Conservation (phyloP, 257 asterid genomes). For the Petunia secreta region DNA sequence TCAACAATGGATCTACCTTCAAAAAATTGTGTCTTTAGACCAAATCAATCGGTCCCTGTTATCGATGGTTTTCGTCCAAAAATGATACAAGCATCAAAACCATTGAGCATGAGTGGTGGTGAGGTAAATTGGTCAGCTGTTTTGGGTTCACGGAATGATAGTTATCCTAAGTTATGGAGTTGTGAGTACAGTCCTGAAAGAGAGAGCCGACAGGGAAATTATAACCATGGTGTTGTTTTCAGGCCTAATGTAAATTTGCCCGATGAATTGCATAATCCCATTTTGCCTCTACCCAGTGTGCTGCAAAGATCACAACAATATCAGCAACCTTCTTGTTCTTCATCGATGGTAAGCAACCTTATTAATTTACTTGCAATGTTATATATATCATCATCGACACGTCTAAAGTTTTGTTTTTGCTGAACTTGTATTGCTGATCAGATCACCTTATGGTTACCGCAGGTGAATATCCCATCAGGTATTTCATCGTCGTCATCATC, state of each 20-base stretch:
- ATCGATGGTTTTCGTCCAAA: conserved; percentile 42
- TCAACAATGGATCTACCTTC: conserved; percentile 45
- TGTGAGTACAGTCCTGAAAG: conserved; percentile 49
- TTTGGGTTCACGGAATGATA: conserved; percentile 37
- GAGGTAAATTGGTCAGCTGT: conserved; percentile 38
- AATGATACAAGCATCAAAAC: conserved; percentile 42
- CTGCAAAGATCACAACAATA: conserved; percentile 60
- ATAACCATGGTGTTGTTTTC: conserved; percentile 43
- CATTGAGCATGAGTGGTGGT: conserved; percentile 36
- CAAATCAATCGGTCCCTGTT: conserved; percentile 34
- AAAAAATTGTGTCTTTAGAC: conserved; percentile 41
- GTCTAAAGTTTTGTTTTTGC: background rate
- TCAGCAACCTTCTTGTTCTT: conserved; percentile 45
- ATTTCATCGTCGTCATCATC: conserved; percentile 52
- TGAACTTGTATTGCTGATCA: background rate
- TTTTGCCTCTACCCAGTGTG: conserved; percentile 39
- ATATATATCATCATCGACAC: background rate
- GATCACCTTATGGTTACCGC: conserved; percentile 33
- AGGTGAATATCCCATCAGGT: conserved; percentile 65
- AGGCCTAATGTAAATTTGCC: conserved; percentile 38
- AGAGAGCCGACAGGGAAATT: conserved; percentile 35
- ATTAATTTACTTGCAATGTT: background rate
- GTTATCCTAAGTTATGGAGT: conserved; percentile 53
- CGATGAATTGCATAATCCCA: conserved; percentile 35
- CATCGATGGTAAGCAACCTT: conserved; percentile 53